A percentile compares a stretch with the other conserved stretches of the same genome.
phyloP scores from a whole-genome alignment of 305 asterid species.

The Plantago lanceolata region DNA sequence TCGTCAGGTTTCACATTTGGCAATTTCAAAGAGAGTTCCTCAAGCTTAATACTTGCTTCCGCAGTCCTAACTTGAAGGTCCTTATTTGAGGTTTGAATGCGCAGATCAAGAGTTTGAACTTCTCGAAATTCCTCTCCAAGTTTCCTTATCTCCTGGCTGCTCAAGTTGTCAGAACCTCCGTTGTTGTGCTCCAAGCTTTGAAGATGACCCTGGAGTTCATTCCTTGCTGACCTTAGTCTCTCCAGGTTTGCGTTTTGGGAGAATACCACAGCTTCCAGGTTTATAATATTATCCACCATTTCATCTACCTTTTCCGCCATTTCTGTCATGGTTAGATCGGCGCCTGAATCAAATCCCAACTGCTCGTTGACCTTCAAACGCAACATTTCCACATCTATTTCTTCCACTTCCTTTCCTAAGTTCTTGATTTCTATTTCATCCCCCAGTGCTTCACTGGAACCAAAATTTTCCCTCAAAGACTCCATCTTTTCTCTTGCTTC shows the following conservation, averaged over 20 bases:
- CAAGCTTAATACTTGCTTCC: slow-evolving; percentile 49
- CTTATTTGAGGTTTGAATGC: slow-evolving; percentile 47
- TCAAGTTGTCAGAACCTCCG: slow-evolving; percentile 37
- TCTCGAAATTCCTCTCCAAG: slow-evolving; percentile 52
- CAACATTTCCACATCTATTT: slow-evolving; percentile 20
- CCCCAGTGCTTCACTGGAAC: slow-evolving; percentile 26
- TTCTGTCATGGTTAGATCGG: slow-evolving; percentile 41
- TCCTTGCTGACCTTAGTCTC: slow-evolving; percentile 44
- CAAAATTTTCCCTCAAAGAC: slow-evolving; percentile 31
- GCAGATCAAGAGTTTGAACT: slow-evolving; percentile 44
- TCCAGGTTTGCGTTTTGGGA: slow-evolving; percentile 55
- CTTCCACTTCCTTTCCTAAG: slow-evolving; percentile 23
- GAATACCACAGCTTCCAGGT: slow-evolving; percentile 54
- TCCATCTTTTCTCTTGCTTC: slow-evolving; percentile 44
- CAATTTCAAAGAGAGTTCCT: slow-evolving; percentile 51
- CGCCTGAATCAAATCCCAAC: slow-evolving; percentile 28
- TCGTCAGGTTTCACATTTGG: slow-evolving; percentile 52
- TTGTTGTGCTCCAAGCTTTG: slow-evolving; percentile 42
- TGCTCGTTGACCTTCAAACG: slow-evolving; percentile 27
- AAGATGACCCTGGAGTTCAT: slow-evolving; percentile 50
- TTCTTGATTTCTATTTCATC: slow-evolving; percentile 12
- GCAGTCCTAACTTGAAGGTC: slow-evolving; percentile 45
- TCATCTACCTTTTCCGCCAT: slow-evolving; percentile 63
- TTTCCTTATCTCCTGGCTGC: slow-evolving; percentile 39
- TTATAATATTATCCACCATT: slow-evolving; percentile 52